Conservation (phyloP, 805 yeast genomes). For the Saturnispora besseyi region DNA sequence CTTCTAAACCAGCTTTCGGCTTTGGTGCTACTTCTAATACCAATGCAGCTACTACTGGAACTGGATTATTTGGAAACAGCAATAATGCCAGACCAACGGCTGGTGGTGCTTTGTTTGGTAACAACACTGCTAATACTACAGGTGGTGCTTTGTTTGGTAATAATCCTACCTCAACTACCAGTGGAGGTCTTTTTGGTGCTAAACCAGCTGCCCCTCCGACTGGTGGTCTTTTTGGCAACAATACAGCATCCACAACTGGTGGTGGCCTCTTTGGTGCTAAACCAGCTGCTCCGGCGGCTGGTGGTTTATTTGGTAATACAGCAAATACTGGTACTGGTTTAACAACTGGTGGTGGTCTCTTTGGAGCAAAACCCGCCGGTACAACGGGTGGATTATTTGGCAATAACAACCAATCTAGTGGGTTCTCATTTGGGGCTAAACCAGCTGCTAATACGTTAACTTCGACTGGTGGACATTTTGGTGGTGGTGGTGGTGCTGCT, state of each 20-base stretch:
- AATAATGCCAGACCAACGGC: slow-evolving; percentile 7
- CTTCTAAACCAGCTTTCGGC: background rate
- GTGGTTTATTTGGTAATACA: slow-evolving; percentile 22
- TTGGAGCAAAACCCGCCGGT: slow-evolving; percentile 13
- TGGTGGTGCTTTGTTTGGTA: slow-evolving; percentile 33
- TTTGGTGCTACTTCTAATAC: slow-evolving; percentile 6
- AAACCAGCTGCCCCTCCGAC: slow-evolving; percentile 15
- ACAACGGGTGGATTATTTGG: slow-evolving; percentile 15
- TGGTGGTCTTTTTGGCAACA: slow-evolving; percentile 26
- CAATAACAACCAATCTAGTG: slow-evolving; percentile 11
- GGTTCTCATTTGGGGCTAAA: slow-evolving; percentile 20
- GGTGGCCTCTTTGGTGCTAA: slow-evolving; percentile 19
- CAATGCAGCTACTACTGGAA: slow-evolving; percentile 15
- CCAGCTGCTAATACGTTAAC: slow-evolving; percentile 5
- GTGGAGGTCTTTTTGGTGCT: slow-evolving; percentile 19
- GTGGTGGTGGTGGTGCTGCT: slow-evolving; percentile 28
- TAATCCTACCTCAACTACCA: slow-evolving; percentile 11
- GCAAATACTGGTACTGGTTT: slow-evolving; percentile 2
- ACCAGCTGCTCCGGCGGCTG: slow-evolving; percentile 10
- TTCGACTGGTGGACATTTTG: slow-evolving; percentile 26
- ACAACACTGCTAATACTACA: slow-evolving; percentile 7
- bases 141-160: slow-evolving; percentile 22
- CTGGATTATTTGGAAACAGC: slow-evolving; percentile 22
- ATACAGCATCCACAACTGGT: background rate
- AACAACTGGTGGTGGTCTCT: slow-evolving; percentile 10